phyloP scores from a whole-genome alignment of 2,329 filamentous ascomycete species.

The Xylariaceae sp. region DNA sequence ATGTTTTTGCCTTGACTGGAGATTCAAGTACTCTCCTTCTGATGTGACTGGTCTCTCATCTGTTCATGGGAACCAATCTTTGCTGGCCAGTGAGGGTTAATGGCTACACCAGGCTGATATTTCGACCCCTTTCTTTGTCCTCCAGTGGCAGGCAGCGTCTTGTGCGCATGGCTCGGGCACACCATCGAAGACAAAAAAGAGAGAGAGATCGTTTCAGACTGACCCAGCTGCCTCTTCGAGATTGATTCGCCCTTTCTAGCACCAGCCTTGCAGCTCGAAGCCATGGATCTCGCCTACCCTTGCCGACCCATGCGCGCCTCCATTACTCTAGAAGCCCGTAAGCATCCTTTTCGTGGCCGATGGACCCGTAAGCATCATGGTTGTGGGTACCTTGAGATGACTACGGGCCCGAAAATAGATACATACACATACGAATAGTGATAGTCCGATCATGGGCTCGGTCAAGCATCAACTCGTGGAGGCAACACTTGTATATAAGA shows the following conservation, averaged over 20 bases:
- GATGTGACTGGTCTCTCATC: too few relatives aligned
- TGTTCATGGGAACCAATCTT: too few relatives aligned
- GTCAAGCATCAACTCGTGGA: conserved; percentile 2
- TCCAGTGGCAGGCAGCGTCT: too few relatives aligned
- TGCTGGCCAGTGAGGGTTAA: too few relatives aligned
- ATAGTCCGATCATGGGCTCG: neutral
- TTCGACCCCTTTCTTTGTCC: too few relatives aligned
- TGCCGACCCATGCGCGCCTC: conserved; percentile 1
- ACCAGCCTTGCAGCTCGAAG: conserved; percentile 13
- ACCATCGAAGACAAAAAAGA: too few relatives aligned
- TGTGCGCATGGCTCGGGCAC: too few relatives aligned
- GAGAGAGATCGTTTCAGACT: neutral
- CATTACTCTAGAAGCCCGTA: conserved; percentile 15
- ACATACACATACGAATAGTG: conserved; percentile 4
- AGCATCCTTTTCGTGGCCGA: conserved; percentile 18
- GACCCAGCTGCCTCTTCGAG: neutral
- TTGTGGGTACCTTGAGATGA: conserved; percentile 25
- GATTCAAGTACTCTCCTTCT: too few relatives aligned
- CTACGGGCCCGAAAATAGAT: conserved; percentile 26
- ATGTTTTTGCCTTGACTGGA: too few relatives aligned
- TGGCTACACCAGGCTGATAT: too few relatives aligned
- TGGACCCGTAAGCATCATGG: conserved; percentile 25
- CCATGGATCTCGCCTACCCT: conserved; percentile 9
- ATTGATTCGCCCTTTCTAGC: neutral
- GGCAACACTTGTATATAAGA: conserved; percentile 27